Base-by-base conservation (phyloP, 1,284 basidiomycete genomes). In the Malassezia cuniculi region DNA sequence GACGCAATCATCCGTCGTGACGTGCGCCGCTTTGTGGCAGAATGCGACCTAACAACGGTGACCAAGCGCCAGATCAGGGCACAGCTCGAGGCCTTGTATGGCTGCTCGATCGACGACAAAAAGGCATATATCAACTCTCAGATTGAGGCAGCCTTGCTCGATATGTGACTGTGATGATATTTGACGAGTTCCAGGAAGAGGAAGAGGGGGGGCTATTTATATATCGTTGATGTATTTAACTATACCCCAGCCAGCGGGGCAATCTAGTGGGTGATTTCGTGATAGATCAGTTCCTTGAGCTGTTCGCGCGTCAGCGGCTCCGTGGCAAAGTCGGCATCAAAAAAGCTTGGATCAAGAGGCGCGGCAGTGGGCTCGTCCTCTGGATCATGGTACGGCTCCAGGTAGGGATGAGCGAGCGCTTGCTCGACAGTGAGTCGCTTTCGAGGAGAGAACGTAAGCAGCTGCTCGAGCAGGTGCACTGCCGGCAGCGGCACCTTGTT, bases 381-480 rank as follows among this genome's bases (percentile, higher is more conserved):
- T 1, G 60, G 57, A 33, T 66, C 64, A 33, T 66, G 62, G 38
- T 66, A 66, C 4, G 60, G 58, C 36, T 57, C 60, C 24, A 66
- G 41, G 32, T 66, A 66, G 1, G 57, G 55, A 34, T 66, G 64
- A 6, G 51, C 52, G n/a, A 66, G 41, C 4, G 61, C 61, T 39
- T 65, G 57, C 32, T 66, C 64, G 12, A 65, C 64, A 0, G 56
- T 63, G 45, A 66, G 58, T 15, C 64, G 50, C 46, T 65, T 65
- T 17, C 51, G 44, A 5, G 63, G 62, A 24, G 48, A 25, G 73
- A 80, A 68, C 44, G 85, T 85, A 69, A 94, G 70, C 52, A 81
- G 85, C 55, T 79, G 78, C 64, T 85, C 84, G 73, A 94, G 75
- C 39, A 97, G 73, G 68, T 95, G 87, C 29, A 90, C 35, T 19